Evolutionary conservation across 2,329 filamentous ascomycete genomes (phyloP), one percentile per base, ranked within the genome.

Genomic region (Colletotrichum eleusines): DNA sequence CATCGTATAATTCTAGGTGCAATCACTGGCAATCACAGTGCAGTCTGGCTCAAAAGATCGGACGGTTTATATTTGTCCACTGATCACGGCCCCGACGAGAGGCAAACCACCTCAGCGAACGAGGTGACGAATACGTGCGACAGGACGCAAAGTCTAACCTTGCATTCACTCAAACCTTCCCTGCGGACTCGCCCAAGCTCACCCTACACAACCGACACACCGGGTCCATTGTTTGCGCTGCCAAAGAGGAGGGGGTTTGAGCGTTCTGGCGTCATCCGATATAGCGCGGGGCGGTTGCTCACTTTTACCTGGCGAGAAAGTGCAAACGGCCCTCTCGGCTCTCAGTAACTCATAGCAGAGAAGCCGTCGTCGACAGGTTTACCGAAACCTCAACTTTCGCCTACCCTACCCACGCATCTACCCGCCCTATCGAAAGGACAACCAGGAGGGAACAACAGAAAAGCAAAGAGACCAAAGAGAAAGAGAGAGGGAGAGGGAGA

Each of bases 191-290:
- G 44, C 42, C 20, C 42, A 46, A 46, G 23, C 20, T 46, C 44
- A 23, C 8, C 20, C 20, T n/a, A 23, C 44, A 46, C n/a, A n/a
- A 20, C 20, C 40, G 20, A n/a, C 18, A 20, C 20, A 46, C 2
- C 1, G 5, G 14, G 26, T 16, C 35, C 12, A 35, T 60, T 18
- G 33, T n/a, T 35, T 20, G 44, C 31, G 16, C 42, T 61, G 31
- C 42, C 12, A 16, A 40, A 44, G n/a, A 38, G 23, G 26, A 23
- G 20, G 50, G 40, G 63, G 63, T 66, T 70, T 55, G 48, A 50
- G 48, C 55, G 63, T 66, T 70, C 55, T 33, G 55, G 63, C 48
- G 63, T 57, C 67, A 66, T 66, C 67, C 66, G 67, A 66, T 66
- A 61, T 66, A 66, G 40, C 63, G 63, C 46, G 33, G 63, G 48